phyloP scores from a whole-genome alignment of 345 rosid species.

The Isatis tinctoria region DNA sequence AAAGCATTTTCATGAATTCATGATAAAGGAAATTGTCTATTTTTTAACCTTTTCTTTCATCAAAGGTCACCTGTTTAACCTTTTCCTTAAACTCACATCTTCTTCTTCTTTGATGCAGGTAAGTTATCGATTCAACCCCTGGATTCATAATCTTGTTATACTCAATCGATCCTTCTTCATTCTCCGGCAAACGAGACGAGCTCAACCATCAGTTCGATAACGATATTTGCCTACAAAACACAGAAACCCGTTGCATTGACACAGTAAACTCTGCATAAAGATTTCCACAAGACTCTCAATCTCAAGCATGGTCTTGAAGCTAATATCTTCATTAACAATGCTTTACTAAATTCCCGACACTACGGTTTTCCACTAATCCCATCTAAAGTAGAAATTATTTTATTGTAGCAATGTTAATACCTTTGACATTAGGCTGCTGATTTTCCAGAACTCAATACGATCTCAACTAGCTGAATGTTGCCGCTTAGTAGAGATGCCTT shows the following conservation, averaged over 20 bases:
- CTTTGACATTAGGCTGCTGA: slow-evolving; percentile 12
- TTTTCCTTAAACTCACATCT: no score
- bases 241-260: not conserved
- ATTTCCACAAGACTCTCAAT: not conserved
- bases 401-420: not conserved
- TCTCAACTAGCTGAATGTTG: not conserved
- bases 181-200: not conserved
- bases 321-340: not conserved
- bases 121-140: not conserved
- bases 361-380: no score
- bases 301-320: not conserved
- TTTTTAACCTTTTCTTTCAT: no score
- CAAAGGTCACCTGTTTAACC: no score
- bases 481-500: slow-evolving; percentile 50
- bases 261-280: not conserved
- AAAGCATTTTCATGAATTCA: no score
- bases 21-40: no score
- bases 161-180: not conserved
- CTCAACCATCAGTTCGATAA: not conserved
- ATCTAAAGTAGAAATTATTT: not conserved
- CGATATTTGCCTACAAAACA: not conserved
- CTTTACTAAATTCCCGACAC: no score
- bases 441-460: not conserved
- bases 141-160: not conserved
- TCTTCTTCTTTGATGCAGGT: not conserved